Evolutionary conservation across 73 alveolate species (phyloP), one percentile per base, ranked within the genome.

Genomic region (Paramecium sonneborni): DNA sequence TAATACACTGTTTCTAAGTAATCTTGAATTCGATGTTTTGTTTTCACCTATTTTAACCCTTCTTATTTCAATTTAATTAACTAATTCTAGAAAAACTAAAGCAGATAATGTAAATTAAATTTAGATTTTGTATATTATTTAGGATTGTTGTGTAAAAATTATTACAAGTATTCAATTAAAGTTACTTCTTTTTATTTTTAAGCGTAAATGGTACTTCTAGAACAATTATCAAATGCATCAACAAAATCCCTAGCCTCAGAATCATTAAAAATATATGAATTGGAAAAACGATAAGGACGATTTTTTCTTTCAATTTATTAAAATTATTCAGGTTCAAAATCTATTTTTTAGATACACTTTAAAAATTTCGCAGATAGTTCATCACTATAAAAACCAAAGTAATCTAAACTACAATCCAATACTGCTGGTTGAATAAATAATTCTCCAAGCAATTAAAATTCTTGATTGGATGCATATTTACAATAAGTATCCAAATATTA

Each of bases 331-430:
- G 87, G 87, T n/a, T 74, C 26, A 21, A 35, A 28, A 37, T 74
- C 57, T 35, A 74, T 32, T 37, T 74, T 21, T 74, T 74, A n/a
- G 5, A 74, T 74, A 20, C 87, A 30, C 2, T 23, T 74, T 0
- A 74, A 21, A 74, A 74, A 74, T 6, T 35, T 1, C 6, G 58
- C 32, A 35, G 87, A 74, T 6, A 74, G 24, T 20, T 74, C 26
- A 35, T 74, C 87, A 74, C 87, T 74, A 37, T 30, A 74, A 43
- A 74, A 74, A 6, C 87, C 87, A 35, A 74, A 74, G 21, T 74
- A 74, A 74, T 74, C 87, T 35, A 74, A 74, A 74, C 87, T 35
- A 11, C 11, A 30, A 2, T 74, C 57, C 8, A 74, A 74, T 32
- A 74, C 30, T 15, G 87, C 87, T 15, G 87, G 87, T 74, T 74